A percentile compares a stretch with the other conserved stretches of the same genome.
Conservation (phyloP, 371 early-diverging fungal genomes). For the Mortierella sp. region DNA sequence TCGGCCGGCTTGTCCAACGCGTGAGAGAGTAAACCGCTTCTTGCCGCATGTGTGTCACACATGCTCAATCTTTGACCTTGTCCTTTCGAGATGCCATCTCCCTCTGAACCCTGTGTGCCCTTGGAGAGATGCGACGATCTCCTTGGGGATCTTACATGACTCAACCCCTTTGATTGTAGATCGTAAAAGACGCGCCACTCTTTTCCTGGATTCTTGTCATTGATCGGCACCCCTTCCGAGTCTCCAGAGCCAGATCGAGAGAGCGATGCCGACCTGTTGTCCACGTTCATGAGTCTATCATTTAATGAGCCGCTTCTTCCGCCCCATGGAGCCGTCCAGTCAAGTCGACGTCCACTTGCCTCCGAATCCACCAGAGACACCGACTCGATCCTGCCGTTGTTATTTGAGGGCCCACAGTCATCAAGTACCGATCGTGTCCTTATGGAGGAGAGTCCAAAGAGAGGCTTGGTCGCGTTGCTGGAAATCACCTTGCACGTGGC, state of each 20-base stretch:
- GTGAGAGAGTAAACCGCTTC: not conserved
- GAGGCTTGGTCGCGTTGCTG: conserved; percentile 22
- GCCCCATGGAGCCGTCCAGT: not conserved
- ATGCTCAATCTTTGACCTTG: not conserved
- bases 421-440: not conserved
- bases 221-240: not conserved
- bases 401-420: not conserved
- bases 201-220: not conserved
- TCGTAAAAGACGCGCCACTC: not conserved
- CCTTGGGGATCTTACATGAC: not conserved
- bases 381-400: not conserved
- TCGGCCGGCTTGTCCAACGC: not conserved
- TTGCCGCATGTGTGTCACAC: not conserved
- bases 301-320: not conserved
- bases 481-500: conserved; percentile 27
- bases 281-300: no score
- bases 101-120: conserved; percentile 37
- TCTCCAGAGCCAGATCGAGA: not conserved
- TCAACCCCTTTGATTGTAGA: not conserved
- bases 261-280: not conserved
- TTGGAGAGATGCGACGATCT: not conserved
- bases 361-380: not conserved
- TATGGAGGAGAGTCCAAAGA: conserved; percentile 15
- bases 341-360: not conserved
- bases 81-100: not conserved